Percentiles rank a stretch among this genome's conserved stretches.
phyloP scores from a whole-genome alignment of 2,329 filamentous ascomycete species.

The Epichloe sylvatica region DNA sequence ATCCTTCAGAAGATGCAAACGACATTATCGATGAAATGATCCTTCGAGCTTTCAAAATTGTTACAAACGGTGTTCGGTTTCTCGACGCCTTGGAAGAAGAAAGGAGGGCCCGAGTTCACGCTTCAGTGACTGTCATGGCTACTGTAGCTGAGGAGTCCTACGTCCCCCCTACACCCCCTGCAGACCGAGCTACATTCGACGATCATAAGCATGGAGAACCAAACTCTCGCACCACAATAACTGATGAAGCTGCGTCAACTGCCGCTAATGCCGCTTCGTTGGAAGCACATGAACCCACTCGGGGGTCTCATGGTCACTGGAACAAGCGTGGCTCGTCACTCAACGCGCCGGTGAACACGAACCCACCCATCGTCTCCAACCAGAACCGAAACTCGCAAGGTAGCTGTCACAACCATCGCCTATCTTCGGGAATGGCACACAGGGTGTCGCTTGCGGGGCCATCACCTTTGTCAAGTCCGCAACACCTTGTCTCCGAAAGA shows the following conservation, averaged over 20 bases:
- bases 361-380: constrained; percentile 14
- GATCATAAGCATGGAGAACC: constrained; percentile 19
- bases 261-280: constrained; percentile 20
- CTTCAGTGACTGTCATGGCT: constrained; percentile 46
- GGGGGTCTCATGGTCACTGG: constrained; percentile 21
- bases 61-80: constrained; percentile 81
- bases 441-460: constrained; percentile 63
- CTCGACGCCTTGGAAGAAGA: constrained; percentile 70
- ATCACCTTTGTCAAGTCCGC: constrained; percentile 46
- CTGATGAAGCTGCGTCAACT: constrained; percentile 15
- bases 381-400: constrained; percentile 24
- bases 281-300: constrained; percentile 23
- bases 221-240: constrained; percentile 24
- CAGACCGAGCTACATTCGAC: constrained; percentile 40
- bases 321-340: constrained; percentile 35
- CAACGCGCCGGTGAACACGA: constrained; percentile 19
- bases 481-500: constrained; percentile 70
- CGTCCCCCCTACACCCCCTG: constrained; percentile 51
- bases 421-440: constrained; percentile 49
- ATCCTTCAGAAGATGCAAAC: constrained; percentile 46
- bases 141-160: constrained; percentile 44
- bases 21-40: constrained; percentile 86
- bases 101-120: constrained; percentile 31
- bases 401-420: constrained; percentile 27
- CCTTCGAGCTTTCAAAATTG: constrained; percentile 81